phyloP scores from a whole-genome alignment of 2,329 filamentous ascomycete species.

The Pseudogymnoascus pannorum region DNA sequence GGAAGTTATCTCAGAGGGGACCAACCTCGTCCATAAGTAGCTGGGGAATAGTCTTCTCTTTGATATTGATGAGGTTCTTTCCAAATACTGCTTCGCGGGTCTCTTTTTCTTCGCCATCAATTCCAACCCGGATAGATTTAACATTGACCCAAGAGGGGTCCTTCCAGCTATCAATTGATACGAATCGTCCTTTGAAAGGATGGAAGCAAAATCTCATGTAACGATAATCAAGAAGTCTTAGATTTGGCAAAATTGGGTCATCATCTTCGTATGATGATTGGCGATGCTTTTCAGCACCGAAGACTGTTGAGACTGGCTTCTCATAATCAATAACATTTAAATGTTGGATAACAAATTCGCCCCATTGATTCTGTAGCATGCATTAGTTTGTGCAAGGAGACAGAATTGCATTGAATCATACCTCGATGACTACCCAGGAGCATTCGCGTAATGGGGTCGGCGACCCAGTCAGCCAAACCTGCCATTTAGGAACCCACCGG shows the following conservation, averaged over 20 bases:
- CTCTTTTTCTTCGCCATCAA: conserved; percentile 83
- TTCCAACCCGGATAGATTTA: conserved; percentile 64
- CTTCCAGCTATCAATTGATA: conserved; percentile 85
- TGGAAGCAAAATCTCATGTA: conserved; percentile 93
- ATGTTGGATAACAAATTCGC: conserved; percentile 73
- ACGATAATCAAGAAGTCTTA: conserved; percentile 81
- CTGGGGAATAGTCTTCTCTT: conserved; percentile 77
- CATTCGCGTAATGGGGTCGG: conserved; percentile 64
- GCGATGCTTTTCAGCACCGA: conserved; percentile 59
- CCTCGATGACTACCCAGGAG: conserved; percentile 87
- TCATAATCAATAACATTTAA: conserved; percentile 50
- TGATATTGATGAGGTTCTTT: conserved; percentile 82
- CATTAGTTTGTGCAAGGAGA: conserved; percentile 17
- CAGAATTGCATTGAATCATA: conserved; percentile 23
- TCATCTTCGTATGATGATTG: conserved; percentile 56
- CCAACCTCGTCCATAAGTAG: conserved; percentile 79
- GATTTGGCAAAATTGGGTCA: conserved; percentile 67
- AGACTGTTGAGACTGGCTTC: conserved; percentile 53
- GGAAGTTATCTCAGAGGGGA: neutral
- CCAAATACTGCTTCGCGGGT: conserved; percentile 82
- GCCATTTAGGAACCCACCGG: conserved; percentile 85
- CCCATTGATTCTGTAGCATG: conserved; percentile 76
- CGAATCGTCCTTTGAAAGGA: conserved; percentile 79
- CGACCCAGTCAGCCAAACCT: conserved; percentile 66
- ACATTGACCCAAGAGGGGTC: conserved; percentile 83